Conservation (phyloP, 139 green algal species). For the Chlorella sp. region DNA sequence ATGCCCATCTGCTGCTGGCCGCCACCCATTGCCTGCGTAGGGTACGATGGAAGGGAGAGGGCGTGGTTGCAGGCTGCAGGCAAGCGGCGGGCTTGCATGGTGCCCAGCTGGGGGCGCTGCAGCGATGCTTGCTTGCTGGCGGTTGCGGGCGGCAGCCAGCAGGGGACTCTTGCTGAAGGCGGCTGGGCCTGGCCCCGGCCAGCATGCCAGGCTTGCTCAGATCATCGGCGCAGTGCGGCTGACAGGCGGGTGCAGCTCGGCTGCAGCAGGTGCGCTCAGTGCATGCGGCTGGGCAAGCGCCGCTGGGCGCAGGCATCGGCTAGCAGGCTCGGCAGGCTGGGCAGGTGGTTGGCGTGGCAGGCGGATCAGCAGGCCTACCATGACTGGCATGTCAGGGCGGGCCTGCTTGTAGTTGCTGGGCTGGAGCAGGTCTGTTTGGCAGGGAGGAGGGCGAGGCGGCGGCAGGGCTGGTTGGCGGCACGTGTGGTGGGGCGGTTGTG, state of each 20-base stretch:
- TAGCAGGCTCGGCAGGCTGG: background rate
- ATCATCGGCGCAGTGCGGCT: background rate
- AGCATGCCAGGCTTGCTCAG: background rate
- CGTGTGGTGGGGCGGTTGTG: background rate
- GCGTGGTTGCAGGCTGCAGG: background rate
- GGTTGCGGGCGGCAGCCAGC: background rate
- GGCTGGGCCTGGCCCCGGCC: background rate
- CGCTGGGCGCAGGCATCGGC: too few relatives aligned
- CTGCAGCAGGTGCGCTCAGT: too few relatives aligned
- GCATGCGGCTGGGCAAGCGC: too few relatives aligned
- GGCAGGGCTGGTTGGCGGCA: background rate
- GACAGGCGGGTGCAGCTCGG: background rate
- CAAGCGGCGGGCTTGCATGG: background rate
- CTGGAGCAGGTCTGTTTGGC: conserved; percentile 14
- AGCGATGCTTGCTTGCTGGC: too few relatives aligned
- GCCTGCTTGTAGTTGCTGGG: conserved; percentile 22
- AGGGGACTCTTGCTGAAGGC: background rate
- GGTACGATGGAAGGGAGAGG: too few relatives aligned
- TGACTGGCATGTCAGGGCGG: conserved; percentile 19
- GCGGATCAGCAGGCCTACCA: background rate
- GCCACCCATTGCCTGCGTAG: background rate
- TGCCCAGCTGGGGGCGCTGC: background rate
- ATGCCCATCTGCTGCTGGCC: background rate
- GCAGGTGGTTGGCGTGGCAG: background rate
- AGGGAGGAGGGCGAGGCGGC: background rate